Base-by-base conservation (phyloP, 2,329 filamentous ascomycete species). In the Beauveria scarabaeidicola region DNA sequence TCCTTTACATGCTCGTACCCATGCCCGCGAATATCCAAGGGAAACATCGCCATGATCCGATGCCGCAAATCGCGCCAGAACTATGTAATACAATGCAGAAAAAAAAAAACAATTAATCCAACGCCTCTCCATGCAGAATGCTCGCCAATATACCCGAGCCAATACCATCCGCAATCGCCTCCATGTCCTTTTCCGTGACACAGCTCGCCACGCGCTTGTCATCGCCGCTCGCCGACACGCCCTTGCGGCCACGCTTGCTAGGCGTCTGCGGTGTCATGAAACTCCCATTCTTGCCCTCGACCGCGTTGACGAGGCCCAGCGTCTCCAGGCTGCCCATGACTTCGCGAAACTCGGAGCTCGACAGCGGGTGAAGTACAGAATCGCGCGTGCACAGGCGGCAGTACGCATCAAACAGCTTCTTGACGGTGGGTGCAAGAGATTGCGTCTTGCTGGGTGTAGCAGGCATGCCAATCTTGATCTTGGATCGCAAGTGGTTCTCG, bases 291-390 rank as follows among this genome's bases (percentile, higher is more conserved):
- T 82, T 90, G 66, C 77, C 89, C 76, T 81, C 90, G 69, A 75
- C 89, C 68, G 74, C 87, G 73, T 71, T 87, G 6, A 97, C 81
- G 23, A 97, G 77, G 1, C 90, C 92, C 51, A 96, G 76, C 0
- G 92, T 94, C 76, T 99, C 94, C 56, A 99, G 75, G 66, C 90
- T 95, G 40, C 88, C 86, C 21, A 97, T 80, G 5, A 99, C 92
- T 73, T 99, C 94, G 61, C 91, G 85, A 73, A 99, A 99, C 72
- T 99, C 94, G 5, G 91, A 94, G 68, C 84, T 88, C 1, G 91
- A 94, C 2, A 99, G 82, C 1, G 93, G 90, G 65, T 96, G 91
- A 2, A 99, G 81, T 10, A 95, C 80, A n/a, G 91, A 89, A 67
- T 97, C 93, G 40, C 85, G 84, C 61, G 85, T 93, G 74, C 94